phyloP scores from a whole-genome alignment of 495 filamentous ascomycete species.

The Tetracladium marchalianum region DNA sequence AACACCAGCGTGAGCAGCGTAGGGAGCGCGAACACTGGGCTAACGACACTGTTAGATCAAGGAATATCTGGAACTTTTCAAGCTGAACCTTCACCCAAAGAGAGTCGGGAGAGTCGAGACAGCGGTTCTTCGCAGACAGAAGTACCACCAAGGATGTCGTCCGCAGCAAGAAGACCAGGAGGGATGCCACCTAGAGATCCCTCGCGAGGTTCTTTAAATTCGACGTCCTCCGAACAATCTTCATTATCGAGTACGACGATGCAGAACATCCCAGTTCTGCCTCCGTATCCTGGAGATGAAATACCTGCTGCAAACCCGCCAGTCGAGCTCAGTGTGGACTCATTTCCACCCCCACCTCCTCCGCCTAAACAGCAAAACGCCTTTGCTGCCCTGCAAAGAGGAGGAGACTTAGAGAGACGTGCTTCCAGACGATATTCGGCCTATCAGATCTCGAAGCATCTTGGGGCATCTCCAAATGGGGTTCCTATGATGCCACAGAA shows the following conservation, averaged over 20 bases:
- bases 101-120: conserved; percentile 4
- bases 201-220: conserved; percentile 32
- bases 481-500: conserved; percentile 78
- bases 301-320: conserved; percentile 26
- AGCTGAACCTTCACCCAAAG: conserved; percentile 9
- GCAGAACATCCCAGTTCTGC: conserved; percentile 58
- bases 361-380: conserved; percentile 80
- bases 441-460: conserved; percentile 90
- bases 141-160: conserved; percentile 17
- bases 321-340: conserved; percentile 32
- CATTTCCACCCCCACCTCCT: conserved; percentile 59
- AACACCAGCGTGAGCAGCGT: conserved; percentile 60
- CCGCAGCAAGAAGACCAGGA: conserved; percentile 13
- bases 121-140: not conserved
- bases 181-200: conserved; percentile 31
- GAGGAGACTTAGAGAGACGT: conserved; percentile 84
- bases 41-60: conserved; percentile 60
- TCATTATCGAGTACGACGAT: conserved; percentile 57
- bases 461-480: conserved; percentile 70
- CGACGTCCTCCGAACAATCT: conserved; percentile 39
- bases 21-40: conserved; percentile 45
- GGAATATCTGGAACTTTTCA: conserved; percentile 35
- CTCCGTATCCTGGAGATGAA: conserved; percentile 53
- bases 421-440: conserved; percentile 88
- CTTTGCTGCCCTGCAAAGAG: conserved; percentile 78